Conservation (phyloP, 305 asterid genomes). For the Rubia balearica region DNA sequence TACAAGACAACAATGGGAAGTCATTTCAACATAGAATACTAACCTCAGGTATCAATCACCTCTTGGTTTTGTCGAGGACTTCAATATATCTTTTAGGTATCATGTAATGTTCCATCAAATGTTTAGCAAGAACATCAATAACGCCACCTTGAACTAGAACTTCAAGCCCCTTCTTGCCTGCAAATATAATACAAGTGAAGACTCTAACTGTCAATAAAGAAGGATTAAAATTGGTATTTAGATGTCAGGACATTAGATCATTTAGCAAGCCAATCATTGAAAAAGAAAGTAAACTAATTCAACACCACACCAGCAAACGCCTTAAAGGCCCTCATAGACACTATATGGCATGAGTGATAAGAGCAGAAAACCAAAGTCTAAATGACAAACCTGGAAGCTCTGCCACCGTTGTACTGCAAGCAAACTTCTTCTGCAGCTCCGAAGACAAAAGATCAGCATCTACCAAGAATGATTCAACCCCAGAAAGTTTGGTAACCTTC, state of each 20-base stretch:
- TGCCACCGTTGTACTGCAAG: conserved; percentile 80
- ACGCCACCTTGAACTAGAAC: conserved; percentile 96
- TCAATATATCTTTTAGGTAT: conserved; percentile 83
- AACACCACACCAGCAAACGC: not conserved
- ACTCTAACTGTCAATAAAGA: not conserved
- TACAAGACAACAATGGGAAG: not conserved
- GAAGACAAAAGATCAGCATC: conserved; percentile 82
- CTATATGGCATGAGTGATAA: not conserved
- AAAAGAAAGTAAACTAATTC: not conserved
- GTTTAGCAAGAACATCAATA: conserved; percentile 75
- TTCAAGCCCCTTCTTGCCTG: conserved; percentile 90
- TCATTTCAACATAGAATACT: not conserved
- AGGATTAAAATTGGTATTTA: not conserved
- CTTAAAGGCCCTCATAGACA: not conserved
- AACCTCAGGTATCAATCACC: conserved; percentile 50
- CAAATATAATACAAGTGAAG: conserved; percentile 10
- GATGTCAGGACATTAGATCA: not conserved
- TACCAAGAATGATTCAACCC: conserved; percentile 73
- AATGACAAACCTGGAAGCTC: conserved; percentile 78
- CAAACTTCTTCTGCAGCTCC: conserved; percentile 95
- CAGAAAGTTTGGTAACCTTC: conserved; percentile 87
- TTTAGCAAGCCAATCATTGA: not conserved
- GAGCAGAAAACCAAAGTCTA: not conserved
- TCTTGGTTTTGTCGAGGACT: conserved; percentile 86
- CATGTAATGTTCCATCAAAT: conserved; percentile 76